Base-by-base conservation (phyloP, 768 basidiomycete genomes). In the Tricholoma terreum region DNA sequence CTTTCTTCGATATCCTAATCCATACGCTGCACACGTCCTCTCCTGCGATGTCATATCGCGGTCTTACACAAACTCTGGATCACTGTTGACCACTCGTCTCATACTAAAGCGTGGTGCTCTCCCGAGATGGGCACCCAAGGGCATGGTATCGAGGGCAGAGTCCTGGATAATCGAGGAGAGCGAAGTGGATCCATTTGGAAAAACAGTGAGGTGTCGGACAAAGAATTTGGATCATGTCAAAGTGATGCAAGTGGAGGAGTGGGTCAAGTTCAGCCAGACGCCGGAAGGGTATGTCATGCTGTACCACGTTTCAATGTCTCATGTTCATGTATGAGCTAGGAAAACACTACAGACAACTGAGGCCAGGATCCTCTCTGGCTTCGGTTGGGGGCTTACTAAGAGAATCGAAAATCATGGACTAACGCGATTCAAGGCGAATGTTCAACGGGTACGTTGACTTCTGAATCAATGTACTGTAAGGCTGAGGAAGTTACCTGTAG, bases 21-120 rank as follows among this genome's bases (percentile, higher is more conserved):
- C 95, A 50, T 93, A 92, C 67, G 92, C 95, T 6, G 79, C 90
- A 35, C 95, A 98, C 75, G 89, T 98, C 71, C 75, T 95, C 63
- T 94, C 94, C 4, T 95, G 93, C 80, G 95, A 98, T 77, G 94
- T 98, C 66, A 85, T 98, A 62, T 90, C 91, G 54, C 90, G 95
- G 62, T 79, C 75, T 17, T 77, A 90, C 62, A 86, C 90, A 1
- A 78, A 86, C 11, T 73, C 80, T 2, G 94, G 94, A 38, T 82
- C 88, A 14, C 80, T 98, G 17, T 71, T 86, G 56, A 97, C 95
- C 9, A 94, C 89, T 1, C 85, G 95, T 19, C 87, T 98, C 61
- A 92, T 98, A 63, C 80, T 96, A 65, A 98, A 98, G 75, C 82
- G 86, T 22, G 95, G 94, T 6, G 83, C 89, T n/a, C 77, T 97